Conservation (phyloP, 441 rosid species). For the Theobroma grandiflorum region DNA sequence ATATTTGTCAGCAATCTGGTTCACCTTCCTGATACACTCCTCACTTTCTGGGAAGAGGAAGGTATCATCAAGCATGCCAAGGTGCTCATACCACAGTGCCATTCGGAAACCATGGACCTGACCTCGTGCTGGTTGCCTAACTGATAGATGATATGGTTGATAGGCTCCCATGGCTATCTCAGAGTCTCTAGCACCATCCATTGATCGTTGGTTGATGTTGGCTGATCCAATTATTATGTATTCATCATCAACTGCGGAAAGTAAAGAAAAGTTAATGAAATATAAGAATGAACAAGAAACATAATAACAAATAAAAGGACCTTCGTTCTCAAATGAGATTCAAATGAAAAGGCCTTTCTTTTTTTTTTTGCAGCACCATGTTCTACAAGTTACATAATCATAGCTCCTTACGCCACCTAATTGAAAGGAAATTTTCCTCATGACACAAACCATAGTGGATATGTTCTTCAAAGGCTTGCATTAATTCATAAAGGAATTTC, state of each 20-base stretch:
- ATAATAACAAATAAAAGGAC: not conserved
- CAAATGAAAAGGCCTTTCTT: not conserved
- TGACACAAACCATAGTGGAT: not conserved
- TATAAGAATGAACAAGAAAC: not conserved
- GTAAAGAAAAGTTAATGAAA: not conserved
- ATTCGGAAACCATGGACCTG: conserved; percentile 97
- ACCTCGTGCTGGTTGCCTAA: conserved; percentile 89
- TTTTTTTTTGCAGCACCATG: not conserved
- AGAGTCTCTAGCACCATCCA: conserved; percentile 98
- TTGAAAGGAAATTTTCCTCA: not conserved
- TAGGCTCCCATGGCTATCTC: conserved; percentile 99
- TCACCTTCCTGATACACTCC: conserved; percentile 75
- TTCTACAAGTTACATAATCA: not conserved
- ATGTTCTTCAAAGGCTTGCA: not conserved
- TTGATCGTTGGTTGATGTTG: conserved; percentile 97
- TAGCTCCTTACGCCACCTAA: not conserved
- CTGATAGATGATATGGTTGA: conserved; percentile 89
- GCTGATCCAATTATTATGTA: conserved; percentile 95
- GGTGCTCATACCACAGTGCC: conserved; percentile 96
- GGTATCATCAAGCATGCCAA: conserved; percentile 86
- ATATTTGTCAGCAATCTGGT: conserved; percentile 80
- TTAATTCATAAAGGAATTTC: not conserved
- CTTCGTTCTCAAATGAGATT: not conserved
- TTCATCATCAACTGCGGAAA: conserved; percentile 91
- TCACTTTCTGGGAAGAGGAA: conserved; percentile 80